Base-by-base conservation (phyloP, 192 early-diverging fungal species). In the Coemansia sp. region DNA sequence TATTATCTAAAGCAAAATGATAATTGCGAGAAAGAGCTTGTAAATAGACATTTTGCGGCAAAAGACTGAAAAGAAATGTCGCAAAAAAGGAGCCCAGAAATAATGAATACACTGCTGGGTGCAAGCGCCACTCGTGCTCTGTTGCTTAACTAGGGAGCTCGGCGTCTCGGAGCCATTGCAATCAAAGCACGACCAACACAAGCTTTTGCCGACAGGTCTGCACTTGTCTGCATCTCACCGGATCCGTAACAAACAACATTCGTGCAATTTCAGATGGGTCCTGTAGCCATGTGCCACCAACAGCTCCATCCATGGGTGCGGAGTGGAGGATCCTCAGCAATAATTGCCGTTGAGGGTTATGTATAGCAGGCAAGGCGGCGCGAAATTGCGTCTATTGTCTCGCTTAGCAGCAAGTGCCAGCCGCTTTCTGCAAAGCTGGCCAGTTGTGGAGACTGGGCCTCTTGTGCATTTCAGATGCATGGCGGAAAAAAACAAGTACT, bases 371-470 rank as follows among this genome's bases (percentile, higher is more conserved):
- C 11, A 32, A 58, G 13, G 55, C 16, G 55, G 50, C 50, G 11
- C 24, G 15, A 30, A 35, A 58, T 58, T 58, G 55, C 55, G 50
- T 12, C 50, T 53, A 53, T 53, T 53, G 50, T 53, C 24, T 53
- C 50, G 50, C 50, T 29, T 27, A 27, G 50, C 22, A 24, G 50
- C 55, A 55, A 55, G 3, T 15, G 53, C 22, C 53, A 55, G 53
- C 13, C 29, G 53, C 30, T 35, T 35, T 35, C n/a, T 58, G 27
- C 29, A 9, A 15, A 35, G 34, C 1, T 8, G 32, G 55, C 30
- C 55, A 58, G 16, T 58, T 58, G 55, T 58, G 55, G 55, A 58
- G 55, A 58, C 55, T 58, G 55, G 30, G 55, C 34, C 24, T 16
- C 15, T 58, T 58, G 27, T 58, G 55, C 32, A 55, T 55, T 30